phyloP scores from a whole-genome alignment of 306 rosid species.

The Cucumis sativus region Cucumber_9930_V3 NC_026655.2:11510001-11510500 shows the following conservation, averaged over 20 bases:
- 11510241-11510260: no score
- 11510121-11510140: no score
- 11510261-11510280: background rate
- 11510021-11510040: conserved; percentile 72
- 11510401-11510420: background rate
- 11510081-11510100: background rate
- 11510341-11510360: background rate
- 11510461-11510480: background rate
- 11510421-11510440: background rate
- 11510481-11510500: background rate
- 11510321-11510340: background rate
- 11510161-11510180: no score
- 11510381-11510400: background rate
- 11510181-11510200: no score
- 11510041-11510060: conserved; percentile 73
- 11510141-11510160: no score
- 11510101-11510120: no score
- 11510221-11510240: no score
- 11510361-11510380: background rate
- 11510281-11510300: background rate
- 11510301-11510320: background rate
- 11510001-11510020: conserved; percentile 84
- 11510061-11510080: conserved; percentile 48
- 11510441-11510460: background rate
- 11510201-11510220: no score